Evolutionary conservation across 257 asterid genomes (phyloP).

Genomic region (Jasminum sambac): DNA sequence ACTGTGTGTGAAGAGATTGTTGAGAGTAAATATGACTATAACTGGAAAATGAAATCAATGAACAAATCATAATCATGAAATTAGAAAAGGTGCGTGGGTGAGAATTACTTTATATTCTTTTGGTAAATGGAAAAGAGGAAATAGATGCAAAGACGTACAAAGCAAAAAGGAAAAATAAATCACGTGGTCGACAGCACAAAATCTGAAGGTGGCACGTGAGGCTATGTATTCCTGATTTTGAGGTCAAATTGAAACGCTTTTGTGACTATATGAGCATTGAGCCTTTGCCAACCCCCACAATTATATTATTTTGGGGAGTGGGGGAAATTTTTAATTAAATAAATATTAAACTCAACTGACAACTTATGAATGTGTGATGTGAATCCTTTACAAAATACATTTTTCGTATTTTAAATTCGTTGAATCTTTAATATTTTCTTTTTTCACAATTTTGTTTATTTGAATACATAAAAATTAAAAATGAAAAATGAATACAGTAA

Average conservation of each 20-base stretch:
- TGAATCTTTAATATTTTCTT: too few relatives aligned
- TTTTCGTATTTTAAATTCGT: too few relatives aligned
- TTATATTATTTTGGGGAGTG: too few relatives aligned
- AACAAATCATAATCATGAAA: not conserved
- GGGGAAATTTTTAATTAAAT: too few relatives aligned
- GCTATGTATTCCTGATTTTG: not conserved
- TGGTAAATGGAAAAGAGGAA: not conserved
- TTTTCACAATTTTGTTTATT: too few relatives aligned
- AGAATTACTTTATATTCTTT: not conserved
- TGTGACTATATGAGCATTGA: not conserved
- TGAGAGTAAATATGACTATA: not conserved
- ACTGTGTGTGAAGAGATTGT: not conserved
- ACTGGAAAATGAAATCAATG: not conserved
- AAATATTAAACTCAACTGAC: too few relatives aligned
- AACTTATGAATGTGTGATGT: too few relatives aligned
- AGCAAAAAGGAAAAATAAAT: not conserved
- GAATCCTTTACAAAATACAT: too few relatives aligned
- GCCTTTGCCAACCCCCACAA: not conserved
- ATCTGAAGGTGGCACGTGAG: conserved; percentile 13
- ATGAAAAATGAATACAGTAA: too few relatives aligned
- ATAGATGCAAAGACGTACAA: conserved; percentile 1
- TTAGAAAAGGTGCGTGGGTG: not conserved
- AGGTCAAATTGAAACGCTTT: not conserved
- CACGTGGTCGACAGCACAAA: conserved; percentile 17
- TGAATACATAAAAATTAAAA: too few relatives aligned